These are phyloP conservation scores for Fusarium udum DNA, from an alignment of 2,329 filamentous ascomycete genomes.

Conservation along the genomic window DNA sequence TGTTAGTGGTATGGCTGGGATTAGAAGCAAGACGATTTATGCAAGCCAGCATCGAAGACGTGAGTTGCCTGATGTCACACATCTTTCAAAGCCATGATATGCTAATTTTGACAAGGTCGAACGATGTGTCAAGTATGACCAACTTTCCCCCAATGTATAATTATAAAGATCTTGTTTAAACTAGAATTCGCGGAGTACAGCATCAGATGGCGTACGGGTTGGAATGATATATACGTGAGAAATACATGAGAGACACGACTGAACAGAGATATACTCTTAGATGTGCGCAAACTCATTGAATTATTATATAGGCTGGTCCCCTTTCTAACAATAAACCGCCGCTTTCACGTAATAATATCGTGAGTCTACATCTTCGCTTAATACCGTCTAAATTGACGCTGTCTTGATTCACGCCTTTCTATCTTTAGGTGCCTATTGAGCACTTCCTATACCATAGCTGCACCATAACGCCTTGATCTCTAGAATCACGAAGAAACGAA, in stretches of 20 bases:
- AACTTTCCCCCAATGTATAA: constrained; percentile 86
- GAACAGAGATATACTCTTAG: constrained; percentile 3
- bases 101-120: constrained; percentile 69
- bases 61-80: constrained; percentile 54
- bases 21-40: constrained; percentile 89
- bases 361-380: constrained; percentile 2
- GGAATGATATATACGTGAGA: neutral
- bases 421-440: constrained; percentile 16
- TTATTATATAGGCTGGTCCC: constrained; percentile 1
- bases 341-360: neutral
- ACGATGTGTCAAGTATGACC: constrained; percentile 88
- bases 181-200: neutral
- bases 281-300: neutral
- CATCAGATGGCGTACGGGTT: constrained; percentile 29
- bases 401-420: constrained; percentile 19
- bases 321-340: neutral
- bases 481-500: constrained; percentile 14
- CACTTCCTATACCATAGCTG: constrained; percentile 19
- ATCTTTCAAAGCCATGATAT: neutral
- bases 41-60: constrained; percentile 89
- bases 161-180: constrained; percentile 19
- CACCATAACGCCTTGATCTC: constrained; percentile 17
- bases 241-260: neutral
- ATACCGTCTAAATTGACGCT: constrained; percentile 11
- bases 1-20: constrained; percentile 92